phyloP scores from a whole-genome alignment of 2,329 filamentous ascomycete species.

The Whalleya microplaca region DNA sequence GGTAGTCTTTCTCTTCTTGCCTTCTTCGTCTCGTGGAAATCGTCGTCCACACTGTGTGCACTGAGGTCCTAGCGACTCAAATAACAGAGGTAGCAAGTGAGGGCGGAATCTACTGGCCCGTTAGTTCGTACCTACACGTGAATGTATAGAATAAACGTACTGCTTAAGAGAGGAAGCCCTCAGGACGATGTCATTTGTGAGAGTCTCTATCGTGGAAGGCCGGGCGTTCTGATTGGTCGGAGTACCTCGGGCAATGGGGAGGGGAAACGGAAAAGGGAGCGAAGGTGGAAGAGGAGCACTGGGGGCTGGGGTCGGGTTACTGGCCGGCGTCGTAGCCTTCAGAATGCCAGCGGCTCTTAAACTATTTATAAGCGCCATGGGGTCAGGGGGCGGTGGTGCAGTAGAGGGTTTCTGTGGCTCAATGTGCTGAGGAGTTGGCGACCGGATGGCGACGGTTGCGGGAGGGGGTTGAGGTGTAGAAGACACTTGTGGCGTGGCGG shows the following conservation, averaged over 20 bases:
- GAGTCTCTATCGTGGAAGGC: conserved; percentile 36
- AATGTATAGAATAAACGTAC: conserved; percentile 50
- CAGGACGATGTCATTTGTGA: conserved; percentile 59
- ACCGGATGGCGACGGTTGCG: conserved; percentile 48
- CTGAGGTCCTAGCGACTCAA: conserved; percentile 81
- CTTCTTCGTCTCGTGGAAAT: conserved; percentile 77
- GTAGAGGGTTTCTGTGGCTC: conserved; percentile 44
- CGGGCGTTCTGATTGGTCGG: conserved; percentile 34
- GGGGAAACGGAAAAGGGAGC: conserved; percentile 37
- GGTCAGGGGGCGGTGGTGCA: conserved; percentile 45
- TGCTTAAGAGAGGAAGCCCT: conserved; percentile 73
- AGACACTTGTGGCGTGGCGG: conserved; percentile 52
- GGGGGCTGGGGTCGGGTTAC: conserved; percentile 40
- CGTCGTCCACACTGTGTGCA: conserved; percentile 91
- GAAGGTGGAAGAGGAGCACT: conserved; percentile 45
- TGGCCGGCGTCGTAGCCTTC: conserved; percentile 41
- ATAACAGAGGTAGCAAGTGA: conserved; percentile 73
- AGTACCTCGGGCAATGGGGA: conserved; percentile 41
- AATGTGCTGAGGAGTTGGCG: conserved; percentile 51
- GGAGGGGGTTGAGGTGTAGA: conserved; percentile 50
- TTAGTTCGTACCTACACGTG: conserved; percentile 22
- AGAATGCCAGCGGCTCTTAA: conserved; percentile 72
- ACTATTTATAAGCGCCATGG: conserved; percentile 67
- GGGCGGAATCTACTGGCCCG: conserved; percentile 65
- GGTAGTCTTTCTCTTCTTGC: conserved; percentile 81